Evolutionary conservation across 352 stramenopile species (phyloP).

Genomic region (Globisporangium echinulatum): DNA sequence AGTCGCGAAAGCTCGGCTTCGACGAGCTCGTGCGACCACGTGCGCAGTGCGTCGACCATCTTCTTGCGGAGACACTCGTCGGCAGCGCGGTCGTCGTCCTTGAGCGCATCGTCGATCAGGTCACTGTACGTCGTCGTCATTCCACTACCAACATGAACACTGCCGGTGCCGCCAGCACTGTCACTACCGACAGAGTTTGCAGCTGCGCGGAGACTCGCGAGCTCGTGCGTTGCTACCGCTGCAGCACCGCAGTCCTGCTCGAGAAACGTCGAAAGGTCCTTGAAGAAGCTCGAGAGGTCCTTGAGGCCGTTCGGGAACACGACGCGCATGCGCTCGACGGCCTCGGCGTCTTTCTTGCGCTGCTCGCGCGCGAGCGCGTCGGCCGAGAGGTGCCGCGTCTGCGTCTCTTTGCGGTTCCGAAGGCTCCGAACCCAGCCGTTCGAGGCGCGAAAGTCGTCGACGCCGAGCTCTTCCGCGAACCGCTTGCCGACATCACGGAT

Average conservation of each 20-base stretch:
- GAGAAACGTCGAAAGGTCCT: slow-evolving; percentile 62
- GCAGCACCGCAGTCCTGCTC: slow-evolving; percentile 40
- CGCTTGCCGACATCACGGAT: slow-evolving; percentile 71
- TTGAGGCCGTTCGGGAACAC: slow-evolving; percentile 69
- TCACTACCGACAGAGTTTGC: background rate
- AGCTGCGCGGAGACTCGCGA: too few relatives aligned
- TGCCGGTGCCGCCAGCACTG: slow-evolving; percentile 8
- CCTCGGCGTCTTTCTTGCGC: slow-evolving; percentile 65
- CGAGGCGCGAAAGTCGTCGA: slow-evolving; percentile 69
- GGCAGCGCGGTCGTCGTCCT: slow-evolving; percentile 27
- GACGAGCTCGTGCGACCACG: slow-evolving; percentile 71
- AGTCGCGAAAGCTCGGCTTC: slow-evolving; percentile 57
- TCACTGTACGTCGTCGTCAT: slow-evolving; percentile 25
- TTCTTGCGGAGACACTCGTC: slow-evolving; percentile 72
- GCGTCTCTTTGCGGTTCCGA: slow-evolving; percentile 70
- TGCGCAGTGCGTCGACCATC: slow-evolving; percentile 61
- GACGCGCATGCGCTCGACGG: slow-evolving; percentile 61
- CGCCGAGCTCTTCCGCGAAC: slow-evolving; percentile 66
- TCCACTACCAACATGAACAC: slow-evolving; percentile 5
- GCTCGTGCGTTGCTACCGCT: background rate
- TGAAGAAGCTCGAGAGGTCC: slow-evolving; percentile 70
- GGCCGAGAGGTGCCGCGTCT: slow-evolving; percentile 40
- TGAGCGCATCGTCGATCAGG: slow-evolving; percentile 26
- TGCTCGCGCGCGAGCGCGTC: slow-evolving; percentile 53
- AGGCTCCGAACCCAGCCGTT: slow-evolving; percentile 79